Percentiles rank a stretch among this genome's conserved stretches.
Evolutionary conservation across 2,329 filamentous ascomycete genomes (phyloP).

Genomic region (Sarocladiaceae sp.): DNA sequence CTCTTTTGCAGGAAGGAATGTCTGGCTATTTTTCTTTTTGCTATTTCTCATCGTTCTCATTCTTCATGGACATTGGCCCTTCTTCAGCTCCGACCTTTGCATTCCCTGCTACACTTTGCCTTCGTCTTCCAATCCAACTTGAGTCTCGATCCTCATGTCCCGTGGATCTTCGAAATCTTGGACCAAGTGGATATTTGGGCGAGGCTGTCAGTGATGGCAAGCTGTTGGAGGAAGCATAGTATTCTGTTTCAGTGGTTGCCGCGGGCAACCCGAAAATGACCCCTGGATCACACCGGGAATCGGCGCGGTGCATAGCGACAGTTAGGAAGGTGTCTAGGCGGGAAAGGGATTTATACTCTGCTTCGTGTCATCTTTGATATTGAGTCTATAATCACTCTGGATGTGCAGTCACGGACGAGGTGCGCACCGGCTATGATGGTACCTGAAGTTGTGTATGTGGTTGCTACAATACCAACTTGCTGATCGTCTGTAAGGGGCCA

Average conservation of each 20-base stretch:
- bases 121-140: background rate
- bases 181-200: too few relatives aligned
- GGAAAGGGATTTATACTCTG: constrained; percentile 2
- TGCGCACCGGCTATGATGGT: background rate
- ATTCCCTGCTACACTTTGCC: background rate
- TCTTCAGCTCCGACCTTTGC: background rate
- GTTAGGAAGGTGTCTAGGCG: constrained; percentile 25
- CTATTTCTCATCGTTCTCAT: constrained; percentile 17
- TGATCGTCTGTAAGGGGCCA: background rate
- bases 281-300: constrained; percentile 18
- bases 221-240: constrained; percentile 18
- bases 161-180: too few relatives aligned
- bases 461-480: constrained; percentile 1
- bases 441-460: background rate
- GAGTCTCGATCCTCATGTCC: background rate
- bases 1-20: constrained; percentile 19
- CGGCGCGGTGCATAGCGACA: constrained; percentile 39
- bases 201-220: background rate
- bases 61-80: constrained; percentile 14
- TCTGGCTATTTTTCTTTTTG: constrained; percentile 11
- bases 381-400: constrained; percentile 3
- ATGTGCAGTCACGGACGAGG: background rate
- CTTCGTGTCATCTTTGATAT: constrained; percentile 1
- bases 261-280: constrained; percentile 33
- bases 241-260: constrained; percentile 22